A percentile compares a stretch with the other conserved stretches of the same genome.
These are phyloP conservation scores for Clarireedia paspali DNA, from an alignment of 2,329 filamentous ascomycete genomes.

Conservation along the genomic window DNA sequence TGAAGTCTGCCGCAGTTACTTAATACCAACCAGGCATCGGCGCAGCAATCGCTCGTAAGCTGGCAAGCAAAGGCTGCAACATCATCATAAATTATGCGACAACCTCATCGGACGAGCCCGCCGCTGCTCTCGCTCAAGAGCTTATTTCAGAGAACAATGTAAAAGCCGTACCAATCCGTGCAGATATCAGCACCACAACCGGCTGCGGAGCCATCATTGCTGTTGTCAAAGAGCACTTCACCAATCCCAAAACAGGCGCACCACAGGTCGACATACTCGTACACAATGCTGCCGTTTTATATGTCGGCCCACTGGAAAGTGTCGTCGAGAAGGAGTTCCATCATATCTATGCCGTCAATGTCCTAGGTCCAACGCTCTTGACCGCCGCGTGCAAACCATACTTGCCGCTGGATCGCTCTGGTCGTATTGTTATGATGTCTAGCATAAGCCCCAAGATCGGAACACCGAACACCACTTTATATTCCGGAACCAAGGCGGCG, in stretches of 20 bases:
- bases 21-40: conserved; percentile 54
- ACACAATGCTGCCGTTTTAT: conserved; percentile 70
- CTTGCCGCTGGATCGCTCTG: conserved; percentile 58
- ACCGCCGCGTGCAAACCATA: conserved; percentile 62
- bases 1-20: too few species aligned
- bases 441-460: conserved; percentile 48
- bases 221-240: conserved; percentile 34
- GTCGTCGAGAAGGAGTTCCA: conserved; percentile 59
- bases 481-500: conserved; percentile 56
- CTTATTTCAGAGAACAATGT: conserved; percentile 50
- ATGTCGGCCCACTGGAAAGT: conserved; percentile 56
- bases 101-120: conserved; percentile 43
- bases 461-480: conserved; percentile 48
- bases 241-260: conserved; percentile 32
- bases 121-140: conserved; percentile 42
- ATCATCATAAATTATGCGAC: conserved; percentile 58
- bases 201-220: conserved; percentile 52
- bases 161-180: conserved; percentile 53
- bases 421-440: conserved; percentile 53
- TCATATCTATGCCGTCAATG: conserved; percentile 67
- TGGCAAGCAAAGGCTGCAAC: conserved; percentile 56
- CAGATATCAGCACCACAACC: conserved; percentile 56
- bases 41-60: conserved; percentile 48
- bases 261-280: conserved; percentile 72
- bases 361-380: conserved; percentile 69